phyloP scores from a whole-genome alignment of 2,329 filamentous ascomycete genomes.

The Stenocarpella maydis region DNA sequence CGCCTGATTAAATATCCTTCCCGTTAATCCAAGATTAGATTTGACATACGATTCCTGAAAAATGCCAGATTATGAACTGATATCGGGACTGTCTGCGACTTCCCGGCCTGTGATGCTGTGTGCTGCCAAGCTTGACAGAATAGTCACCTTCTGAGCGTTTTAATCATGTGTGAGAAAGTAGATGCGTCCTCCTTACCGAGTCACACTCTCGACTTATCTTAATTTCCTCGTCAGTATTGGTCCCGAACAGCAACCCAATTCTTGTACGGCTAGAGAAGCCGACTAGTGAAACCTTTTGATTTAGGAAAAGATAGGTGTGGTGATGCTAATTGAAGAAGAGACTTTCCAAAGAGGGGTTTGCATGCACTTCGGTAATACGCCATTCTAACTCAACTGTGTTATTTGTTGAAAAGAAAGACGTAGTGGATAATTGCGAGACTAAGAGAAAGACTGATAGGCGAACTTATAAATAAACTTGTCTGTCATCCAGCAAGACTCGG shows the following conservation, averaged over 20 bases:
- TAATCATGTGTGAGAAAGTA: not conserved
- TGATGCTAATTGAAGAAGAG: conserved; percentile 3
- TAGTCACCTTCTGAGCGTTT: not conserved
- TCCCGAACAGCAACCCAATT: not conserved
- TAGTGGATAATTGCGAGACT: not conserved
- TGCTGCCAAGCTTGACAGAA: accelerated
- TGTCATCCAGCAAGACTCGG: not conserved
- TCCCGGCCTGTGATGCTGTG: no score
- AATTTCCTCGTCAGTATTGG: accelerated
- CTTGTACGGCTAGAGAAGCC: not conserved
- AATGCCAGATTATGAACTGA: not conserved
- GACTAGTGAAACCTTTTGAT: conserved; percentile 14
- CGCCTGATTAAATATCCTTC: not conserved
- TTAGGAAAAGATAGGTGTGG: not conserved
- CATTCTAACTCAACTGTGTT: not conserved
- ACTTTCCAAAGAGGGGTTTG: not conserved
- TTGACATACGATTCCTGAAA: not conserved
- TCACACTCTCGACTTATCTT: not conserved
- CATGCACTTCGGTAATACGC: not conserved
- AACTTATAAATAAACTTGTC: not conserved
- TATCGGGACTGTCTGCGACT: not conserved
- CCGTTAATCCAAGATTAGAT: not conserved
- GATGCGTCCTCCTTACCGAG: not conserved
- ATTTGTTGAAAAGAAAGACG: not conserved
- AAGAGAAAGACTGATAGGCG: not conserved